These are phyloP conservation scores for Oxyria digyna DNA, from an alignment of 148 eudicot genomes.

Conservation along the genomic window DNA sequence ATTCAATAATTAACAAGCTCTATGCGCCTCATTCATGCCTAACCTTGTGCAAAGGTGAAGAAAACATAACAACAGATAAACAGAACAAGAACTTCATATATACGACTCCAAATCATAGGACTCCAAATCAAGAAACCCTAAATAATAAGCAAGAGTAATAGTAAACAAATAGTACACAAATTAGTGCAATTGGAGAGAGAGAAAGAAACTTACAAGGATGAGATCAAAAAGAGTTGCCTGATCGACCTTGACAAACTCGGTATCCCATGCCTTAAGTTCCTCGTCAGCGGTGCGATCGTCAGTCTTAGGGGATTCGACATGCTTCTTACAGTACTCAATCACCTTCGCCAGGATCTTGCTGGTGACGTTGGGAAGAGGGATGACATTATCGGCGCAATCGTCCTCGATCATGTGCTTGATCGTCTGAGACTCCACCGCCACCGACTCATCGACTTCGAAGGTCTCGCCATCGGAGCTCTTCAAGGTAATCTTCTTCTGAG, in stretches of 20 bases:
- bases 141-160: not conserved
- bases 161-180: not conserved
- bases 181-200: not conserved
- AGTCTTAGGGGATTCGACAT: constrained; percentile 23
- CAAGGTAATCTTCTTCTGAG: constrained; percentile 18
- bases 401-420: constrained; percentile 43
- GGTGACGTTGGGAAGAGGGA: constrained; percentile 37
- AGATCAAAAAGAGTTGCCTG: constrained; percentile 45
- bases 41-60: not conserved
- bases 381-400: constrained; percentile 31
- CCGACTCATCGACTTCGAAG: constrained; percentile 33
- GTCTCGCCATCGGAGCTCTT: constrained; percentile 42
- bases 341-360: constrained; percentile 35
- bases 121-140: not conserved
- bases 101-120: not conserved
- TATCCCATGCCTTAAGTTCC: constrained; percentile 31
- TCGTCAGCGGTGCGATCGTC: constrained; percentile 24
- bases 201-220: constrained; percentile 23
- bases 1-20: too few relatives aligned
- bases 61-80: not conserved
- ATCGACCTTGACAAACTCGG: constrained; percentile 38
- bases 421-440: constrained; percentile 35
- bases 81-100: not conserved
- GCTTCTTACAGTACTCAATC: constrained; percentile 39
- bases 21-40: too few relatives aligned